Evolutionary conservation across 441 rosid species (phyloP), one percentile per base, ranked within the genome.

Genomic region (Pelargonium citronellum): DNA sequence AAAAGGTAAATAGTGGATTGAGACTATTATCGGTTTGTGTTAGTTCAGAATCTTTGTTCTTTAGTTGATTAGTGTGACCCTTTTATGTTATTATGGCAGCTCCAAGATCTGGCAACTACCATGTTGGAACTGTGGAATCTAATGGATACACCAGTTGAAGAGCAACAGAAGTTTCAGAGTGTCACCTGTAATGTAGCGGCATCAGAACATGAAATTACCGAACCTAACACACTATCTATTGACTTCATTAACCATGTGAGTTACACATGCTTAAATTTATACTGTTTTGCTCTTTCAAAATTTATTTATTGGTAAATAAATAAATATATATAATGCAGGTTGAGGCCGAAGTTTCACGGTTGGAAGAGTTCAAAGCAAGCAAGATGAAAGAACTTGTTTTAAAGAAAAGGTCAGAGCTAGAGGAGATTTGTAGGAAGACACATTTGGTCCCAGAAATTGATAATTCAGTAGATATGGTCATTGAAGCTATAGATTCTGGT

Each of bases 101-200:
- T 95, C 39, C 99, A 95, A 92, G 99, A 95, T 81, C 88, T 91
- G 60, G 97, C 95, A 70, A 84, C 92, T 55, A 81, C 91, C 66
- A 84, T 95, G 94, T 77, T 95, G 83, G 96, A 89, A 82, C 83
- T 94, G 60, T 95, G 99, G 98, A 84, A 92, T 78, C 79, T 92
- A 86, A 95, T 95, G 99, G 98, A 95, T 70, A 95, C 98, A 64
- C 99, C 99, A 51, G 49, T 86, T 57, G 97, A 92, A 73, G 98
- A 95, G 80, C 99, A 95, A 72, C 98, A 91, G 80, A 81, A 78
- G 79, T 95, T 89, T 80, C 96, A 85, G 75, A 86, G 81, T 76
- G 89, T 95, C 71, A 95, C 99, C 30, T 81, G 95, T 75, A 95
- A 95, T 58, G 79, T 95, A 71, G 99, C 98, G 75, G 97, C 98